Conservation (phyloP, 225 moss, liverwort and hornwort species). For the Marchantia paleacea region DNA sequence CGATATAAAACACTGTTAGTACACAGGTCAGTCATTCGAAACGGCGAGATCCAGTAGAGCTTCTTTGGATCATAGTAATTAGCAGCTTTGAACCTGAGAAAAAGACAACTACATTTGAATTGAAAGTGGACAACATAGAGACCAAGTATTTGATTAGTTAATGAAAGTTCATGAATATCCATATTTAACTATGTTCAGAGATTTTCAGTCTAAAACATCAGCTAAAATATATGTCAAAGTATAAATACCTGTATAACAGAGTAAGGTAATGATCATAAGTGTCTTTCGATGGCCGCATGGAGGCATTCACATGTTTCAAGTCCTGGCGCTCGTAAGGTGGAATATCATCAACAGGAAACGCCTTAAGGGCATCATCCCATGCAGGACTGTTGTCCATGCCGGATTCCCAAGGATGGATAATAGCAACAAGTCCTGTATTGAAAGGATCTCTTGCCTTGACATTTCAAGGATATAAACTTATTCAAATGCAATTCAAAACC, state of each 20-base stretch:
- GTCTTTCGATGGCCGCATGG: constrained; percentile 46
- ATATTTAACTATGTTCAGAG: too few relatives aligned
- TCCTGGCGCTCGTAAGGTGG: constrained; percentile 38
- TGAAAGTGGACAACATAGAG: background rate
- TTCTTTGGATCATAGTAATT: constrained; percentile 33
- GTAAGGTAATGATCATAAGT: constrained; percentile 48
- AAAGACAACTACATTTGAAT: background rate
- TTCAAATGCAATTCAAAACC: too few relatives aligned
- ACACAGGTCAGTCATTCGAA: constrained; percentile 45
- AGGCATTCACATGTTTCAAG: constrained; percentile 36
- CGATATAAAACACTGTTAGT: constrained; percentile 40
- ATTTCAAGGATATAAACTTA: background rate
- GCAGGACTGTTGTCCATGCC: constrained; percentile 56
- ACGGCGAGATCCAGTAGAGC: constrained; percentile 41
- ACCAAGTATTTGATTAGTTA: too few relatives aligned
- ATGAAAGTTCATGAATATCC: too few relatives aligned
- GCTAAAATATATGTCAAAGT: too few relatives aligned
- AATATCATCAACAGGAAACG: constrained; percentile 24
- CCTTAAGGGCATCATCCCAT: constrained; percentile 41
- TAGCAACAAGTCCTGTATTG: constrained; percentile 42
- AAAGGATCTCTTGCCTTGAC: constrained; percentile 37
- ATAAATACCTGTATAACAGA: constrained; percentile 34
- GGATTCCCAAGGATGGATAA: constrained; percentile 46
- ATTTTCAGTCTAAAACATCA: too few relatives aligned
- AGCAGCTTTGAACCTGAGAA: constrained; percentile 36